Evolutionary conservation across 2,329 filamentous ascomycete genomes (phyloP).

Genomic region (Fusarium sp.): DNA sequence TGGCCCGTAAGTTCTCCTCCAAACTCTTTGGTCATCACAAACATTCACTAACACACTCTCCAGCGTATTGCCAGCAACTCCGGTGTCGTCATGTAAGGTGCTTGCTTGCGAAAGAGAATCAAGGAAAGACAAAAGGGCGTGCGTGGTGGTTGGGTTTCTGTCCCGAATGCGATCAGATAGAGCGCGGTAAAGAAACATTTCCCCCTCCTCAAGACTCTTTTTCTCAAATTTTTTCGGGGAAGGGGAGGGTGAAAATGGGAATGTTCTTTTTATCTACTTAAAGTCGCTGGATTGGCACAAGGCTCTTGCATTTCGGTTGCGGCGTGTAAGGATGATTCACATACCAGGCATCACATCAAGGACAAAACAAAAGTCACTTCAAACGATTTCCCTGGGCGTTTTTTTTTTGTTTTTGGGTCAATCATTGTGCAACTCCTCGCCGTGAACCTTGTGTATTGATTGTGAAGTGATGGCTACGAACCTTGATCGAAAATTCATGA

Average conservation of each 20-base stretch:
- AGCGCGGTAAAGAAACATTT: conserved; percentile 49
- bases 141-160: conserved; percentile 49
- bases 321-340: conserved; percentile 67
- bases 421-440: conserved; percentile 30
- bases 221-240: conserved; percentile 32
- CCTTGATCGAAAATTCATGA: not conserved
- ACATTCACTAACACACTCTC: conserved; percentile 51
- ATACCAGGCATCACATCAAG: conserved; percentile 67
- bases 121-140: conserved; percentile 52
- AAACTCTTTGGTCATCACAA: not conserved
- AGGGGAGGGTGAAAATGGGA: conserved; percentile 42
- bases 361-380: conserved; percentile 58
- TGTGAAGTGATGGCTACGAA: not conserved
- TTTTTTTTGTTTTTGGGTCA: conserved; percentile 19
- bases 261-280: conserved; percentile 45
- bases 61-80: conserved; percentile 99
- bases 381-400: conserved; percentile 40
- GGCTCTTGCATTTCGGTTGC: conserved; percentile 68
- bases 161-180: conserved; percentile 55
- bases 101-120: conserved; percentile 45
- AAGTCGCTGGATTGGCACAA: conserved; percentile 60
- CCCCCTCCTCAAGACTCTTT: conserved; percentile 42
- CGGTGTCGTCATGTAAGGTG: conserved; percentile 98
- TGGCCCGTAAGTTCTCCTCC: conserved; percentile 83
- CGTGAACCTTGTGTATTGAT: conserved; percentile 8